A percentile compares a stretch with the other conserved stretches of the same genome.
Evolutionary conservation across 768 basidiomycete genomes (phyloP).

Genomic region (Russula abietina): DNA sequence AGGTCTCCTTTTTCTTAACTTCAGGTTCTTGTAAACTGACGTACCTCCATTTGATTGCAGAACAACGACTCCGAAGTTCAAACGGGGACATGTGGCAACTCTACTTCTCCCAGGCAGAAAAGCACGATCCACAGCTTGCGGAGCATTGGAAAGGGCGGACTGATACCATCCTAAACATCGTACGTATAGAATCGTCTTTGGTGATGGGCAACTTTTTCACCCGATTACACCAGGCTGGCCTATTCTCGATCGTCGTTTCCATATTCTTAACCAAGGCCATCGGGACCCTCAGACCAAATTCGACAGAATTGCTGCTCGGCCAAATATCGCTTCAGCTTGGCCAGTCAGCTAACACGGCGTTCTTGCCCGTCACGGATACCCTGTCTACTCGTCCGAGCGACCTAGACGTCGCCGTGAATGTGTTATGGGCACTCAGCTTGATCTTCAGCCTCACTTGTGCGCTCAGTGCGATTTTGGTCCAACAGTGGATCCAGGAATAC

Average conservation of each 20-base stretch:
- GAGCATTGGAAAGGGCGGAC: constrained; percentile 8
- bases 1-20: neutral
- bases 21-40: neutral
- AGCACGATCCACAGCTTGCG: constrained; percentile 3
- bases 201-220: neutral
- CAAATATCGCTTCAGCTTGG: constrained; percentile 16
- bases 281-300: neutral
- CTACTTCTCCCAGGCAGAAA: constrained; percentile 1
- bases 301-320: constrained; percentile 1
- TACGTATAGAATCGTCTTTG: neutral
- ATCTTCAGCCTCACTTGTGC: constrained; percentile 11
- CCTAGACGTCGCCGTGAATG: constrained; percentile 3
- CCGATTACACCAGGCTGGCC: neutral
- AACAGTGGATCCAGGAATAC: constrained; percentile 19
- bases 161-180: constrained; percentile 4
- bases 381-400: neutral
- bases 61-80: neutral
- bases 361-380: neutral
- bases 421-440: constrained; percentile 19
- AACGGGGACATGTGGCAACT: constrained; percentile 12
- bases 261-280: neutral
- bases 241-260: constrained; percentile 11
- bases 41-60: neutral
- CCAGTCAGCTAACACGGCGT: neutral
- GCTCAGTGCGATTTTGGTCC: constrained; percentile 7